Conservation (phyloP, 208 protist genomes). For the Leptomonas seymouri region DNA sequence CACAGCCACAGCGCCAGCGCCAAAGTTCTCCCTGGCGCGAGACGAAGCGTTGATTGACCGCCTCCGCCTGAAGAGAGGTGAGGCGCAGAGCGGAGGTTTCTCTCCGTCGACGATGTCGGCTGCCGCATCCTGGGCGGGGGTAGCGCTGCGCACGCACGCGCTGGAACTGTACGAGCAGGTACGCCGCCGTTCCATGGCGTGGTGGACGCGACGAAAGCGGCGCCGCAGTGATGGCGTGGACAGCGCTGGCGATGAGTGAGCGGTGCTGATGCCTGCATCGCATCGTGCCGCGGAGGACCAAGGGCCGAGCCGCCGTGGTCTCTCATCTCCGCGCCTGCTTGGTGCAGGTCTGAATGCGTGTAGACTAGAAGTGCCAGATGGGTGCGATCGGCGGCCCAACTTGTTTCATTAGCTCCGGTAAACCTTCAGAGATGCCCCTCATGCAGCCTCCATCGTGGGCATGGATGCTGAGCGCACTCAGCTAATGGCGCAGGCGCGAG, state of each 20-base stretch:
- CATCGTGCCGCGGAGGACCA: neutral
- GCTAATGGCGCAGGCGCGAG: too few relatives aligned
- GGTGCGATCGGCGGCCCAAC: too few relatives aligned
- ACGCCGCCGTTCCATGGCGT: slow-evolving; percentile 12
- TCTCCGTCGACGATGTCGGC: neutral
- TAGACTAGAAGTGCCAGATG: too few relatives aligned
- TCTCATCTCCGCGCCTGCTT: too few relatives aligned
- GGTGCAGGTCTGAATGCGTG: too few relatives aligned
- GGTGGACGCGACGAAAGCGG: slow-evolving; percentile 29
- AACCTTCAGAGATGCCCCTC: too few relatives aligned
- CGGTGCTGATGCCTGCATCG: neutral
- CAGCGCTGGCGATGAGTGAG: neutral
- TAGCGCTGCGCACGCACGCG: slow-evolving; percentile 7
- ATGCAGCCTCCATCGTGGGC: too few relatives aligned
- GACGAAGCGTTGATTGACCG: slow-evolving; percentile 21
- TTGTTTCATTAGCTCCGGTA: too few relatives aligned
- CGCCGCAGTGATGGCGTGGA: slow-evolving; percentile 10
- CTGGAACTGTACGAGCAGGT: slow-evolving; percentile 5
- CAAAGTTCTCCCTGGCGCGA: slow-evolving; percentile 13
- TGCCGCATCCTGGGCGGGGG: neutral
- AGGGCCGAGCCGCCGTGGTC: too few relatives aligned
- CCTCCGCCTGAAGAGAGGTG: neutral
- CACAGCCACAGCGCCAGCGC: neutral
- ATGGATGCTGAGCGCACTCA: too few relatives aligned
- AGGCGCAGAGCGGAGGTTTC: neutral